Base-by-base conservation (phyloP, 257 asterid genomes). In the Echites panduratus region DNA sequence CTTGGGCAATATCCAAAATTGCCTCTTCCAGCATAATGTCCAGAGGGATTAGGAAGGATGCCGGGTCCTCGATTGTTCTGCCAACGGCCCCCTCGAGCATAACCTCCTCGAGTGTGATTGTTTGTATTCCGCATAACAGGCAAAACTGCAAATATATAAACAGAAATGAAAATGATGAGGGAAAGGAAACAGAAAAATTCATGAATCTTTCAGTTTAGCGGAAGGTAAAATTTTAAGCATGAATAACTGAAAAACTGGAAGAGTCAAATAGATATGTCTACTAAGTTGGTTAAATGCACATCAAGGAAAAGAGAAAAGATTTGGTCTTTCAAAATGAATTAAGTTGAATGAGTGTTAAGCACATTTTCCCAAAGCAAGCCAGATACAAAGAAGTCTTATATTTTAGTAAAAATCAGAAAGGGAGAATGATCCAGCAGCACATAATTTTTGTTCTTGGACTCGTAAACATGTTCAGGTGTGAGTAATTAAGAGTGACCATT, bases 21-120 rank as follows among this genome's bases (percentile, higher is more conserved):
- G 66, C 78, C 83, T 71, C 97, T 84, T 74, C 85, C 93, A 77
- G 88, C 90, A 79, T 84, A 84, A 78, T 94, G 87, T 70, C 94
- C 94, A 38, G 97, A 92, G 38, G 97, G 97, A 48, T 90, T 87
- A 59, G 97, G 97, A 59, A 90, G 97, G 73, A 90, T 81, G 59
- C 97, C 96, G 29, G 86, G 84, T 29, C 95, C 96, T 78, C 94
- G 86, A 78, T 83, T 90, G 74, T 85, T 87, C 57, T 91, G 93
- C 96, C 94, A 89, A 64, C 95, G 96, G 1, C 96, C 97, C 70
- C 89, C 97, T 59, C 96, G 89, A 70, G 88, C 93, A 79, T 72
- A 84, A 70, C 96, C 92, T 22, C 96, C 98, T 77, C 98, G 83
- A n/a, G 77, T 27, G 38, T 84, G 89, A 80, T 87, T 89, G 82